Base-by-base conservation (phyloP, 192 early-diverging fungal species). In the Podila epicladia region DNA sequence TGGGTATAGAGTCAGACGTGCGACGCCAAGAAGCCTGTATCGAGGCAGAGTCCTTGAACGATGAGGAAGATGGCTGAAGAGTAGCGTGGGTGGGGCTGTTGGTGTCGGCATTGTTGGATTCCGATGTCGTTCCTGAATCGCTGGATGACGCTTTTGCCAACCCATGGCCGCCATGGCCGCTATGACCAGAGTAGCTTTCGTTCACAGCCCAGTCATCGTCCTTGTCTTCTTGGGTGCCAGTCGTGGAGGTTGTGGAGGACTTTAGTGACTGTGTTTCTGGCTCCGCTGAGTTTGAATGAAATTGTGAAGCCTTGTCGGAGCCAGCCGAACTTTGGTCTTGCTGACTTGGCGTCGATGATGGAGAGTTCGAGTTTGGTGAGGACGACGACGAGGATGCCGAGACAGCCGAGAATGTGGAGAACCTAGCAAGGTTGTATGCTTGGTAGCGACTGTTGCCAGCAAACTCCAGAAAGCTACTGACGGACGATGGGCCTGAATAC, bases 141-240 rank as follows among this genome's bases (percentile, higher is more conserved):
- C 33, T 20, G 65, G 31, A 37, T 9, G 32, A 15, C 5, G 70
- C 53, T 9, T 57, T 45, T 6, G 62, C 6, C 1, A 48, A 55
- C 26, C 13, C 22, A 22, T 38, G 49, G 15, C 57, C 63, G 41
- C 68, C 57, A 37, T 37, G 35, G 15, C 57, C 63, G 38, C 68
- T 49, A 37, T 37, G 35, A 17, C 77, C 77, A 22, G 77, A 73
- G 50, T 69, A 80, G 29, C 77, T 73, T 57, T 80, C 77, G 37
- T 80, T 80, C 28, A 80, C 67, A 17, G 77, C 77, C 77, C 77
- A 80, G 20, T 51, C 71, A 45, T 80, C 77, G 20, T 80, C 77
- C 28, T 72, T 80, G 55, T 80, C 77, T 17, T 80, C 77, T 6
- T 62, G 33, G 15, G 3, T 13, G 3, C 50, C 9, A 59, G 65